These are phyloP conservation scores for Sarcomyxa edulis DNA, from an alignment of 768 basidiomycete genomes.

Conservation along the genomic window DNA sequence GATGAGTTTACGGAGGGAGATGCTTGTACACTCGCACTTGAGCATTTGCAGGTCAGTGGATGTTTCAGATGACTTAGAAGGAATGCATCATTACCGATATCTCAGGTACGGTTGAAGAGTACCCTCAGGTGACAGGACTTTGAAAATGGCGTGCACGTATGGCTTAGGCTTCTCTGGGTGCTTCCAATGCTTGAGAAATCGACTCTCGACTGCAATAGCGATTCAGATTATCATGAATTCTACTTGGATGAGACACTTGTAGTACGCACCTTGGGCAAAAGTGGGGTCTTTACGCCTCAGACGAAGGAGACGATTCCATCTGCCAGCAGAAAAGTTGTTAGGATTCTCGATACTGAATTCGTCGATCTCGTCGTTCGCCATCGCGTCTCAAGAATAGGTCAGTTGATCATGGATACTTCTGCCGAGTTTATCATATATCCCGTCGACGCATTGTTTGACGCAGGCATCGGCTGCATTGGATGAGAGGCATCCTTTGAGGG, in stretches of 20 bases:
- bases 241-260: too few species aligned
- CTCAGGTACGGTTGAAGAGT: slow-evolving; percentile 37
- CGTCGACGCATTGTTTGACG: too few species aligned
- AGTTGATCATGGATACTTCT: too few species aligned
- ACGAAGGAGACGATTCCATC: slow-evolving; percentile 35
- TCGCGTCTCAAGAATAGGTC: too few species aligned
- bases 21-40: slow-evolving; percentile 24
- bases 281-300: slow-evolving; percentile 28
- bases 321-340: slow-evolving; percentile 26
- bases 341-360: slow-evolving; percentile 40
- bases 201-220: slow-evolving; percentile 34
- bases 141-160: slow-evolving; percentile 43
- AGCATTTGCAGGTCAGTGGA: not conserved
- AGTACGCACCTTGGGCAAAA: slow-evolving; percentile 35
- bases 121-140: slow-evolving; percentile 40
- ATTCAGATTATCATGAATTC: slow-evolving; percentile 5
- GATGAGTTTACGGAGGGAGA: slow-evolving; percentile 15
- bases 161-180: slow-evolving; percentile 50
- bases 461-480: too few species aligned
- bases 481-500: too few species aligned
- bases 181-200: slow-evolving; percentile 50
- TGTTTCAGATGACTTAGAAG: not conserved
- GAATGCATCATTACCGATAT: slow-evolving; percentile 32
- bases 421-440: too few species aligned
- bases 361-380: too few species aligned